A percentile compares a stretch with the other conserved stretches of the same genome.
phyloP scores from a whole-genome alignment of 345 rosid species.

The Passiflora organensis region DNA sequence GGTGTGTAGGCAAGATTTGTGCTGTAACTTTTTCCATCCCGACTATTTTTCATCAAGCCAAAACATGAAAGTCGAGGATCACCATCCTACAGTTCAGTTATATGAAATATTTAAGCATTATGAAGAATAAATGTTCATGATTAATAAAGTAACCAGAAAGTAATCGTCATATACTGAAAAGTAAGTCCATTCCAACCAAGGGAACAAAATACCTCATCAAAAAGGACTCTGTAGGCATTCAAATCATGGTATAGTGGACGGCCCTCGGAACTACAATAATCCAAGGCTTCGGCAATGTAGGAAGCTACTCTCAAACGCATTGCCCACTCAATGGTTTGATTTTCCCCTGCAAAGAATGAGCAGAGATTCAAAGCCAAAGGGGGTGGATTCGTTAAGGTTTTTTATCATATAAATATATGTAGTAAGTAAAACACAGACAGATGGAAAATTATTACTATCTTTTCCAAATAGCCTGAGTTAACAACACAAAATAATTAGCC shows the following conservation, averaged over 20 bases:
- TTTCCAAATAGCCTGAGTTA: too few species aligned
- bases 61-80: constrained; percentile 98
- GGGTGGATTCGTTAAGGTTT: background rate
- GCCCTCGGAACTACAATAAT: constrained; percentile 75
- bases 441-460: too few species aligned
- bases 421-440: too few species aligned
- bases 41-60: constrained; percentile 92
- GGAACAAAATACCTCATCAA: constrained; percentile 71
- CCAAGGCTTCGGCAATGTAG: constrained; percentile 87
- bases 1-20: constrained; percentile 94
- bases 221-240: constrained; percentile 94
- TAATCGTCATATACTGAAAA: background rate
- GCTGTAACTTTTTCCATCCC: constrained; percentile 94
- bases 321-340: constrained; percentile 91
- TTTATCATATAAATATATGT: too few species aligned
- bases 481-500: too few species aligned
- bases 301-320: constrained; percentile 90
- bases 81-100: constrained; percentile 59
- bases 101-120: constrained; percentile 2
- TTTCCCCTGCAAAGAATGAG: constrained; percentile 66
- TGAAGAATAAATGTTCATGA: constrained; percentile 6
- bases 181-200: background rate
- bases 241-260: constrained; percentile 89
- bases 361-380: constrained; percentile 14
- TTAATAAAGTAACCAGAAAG: background rate